These are phyloP conservation scores for Madurella mycetomatis DNA, from an alignment of 2,329 filamentous ascomycete genomes.

Conservation along the genomic window DNA sequence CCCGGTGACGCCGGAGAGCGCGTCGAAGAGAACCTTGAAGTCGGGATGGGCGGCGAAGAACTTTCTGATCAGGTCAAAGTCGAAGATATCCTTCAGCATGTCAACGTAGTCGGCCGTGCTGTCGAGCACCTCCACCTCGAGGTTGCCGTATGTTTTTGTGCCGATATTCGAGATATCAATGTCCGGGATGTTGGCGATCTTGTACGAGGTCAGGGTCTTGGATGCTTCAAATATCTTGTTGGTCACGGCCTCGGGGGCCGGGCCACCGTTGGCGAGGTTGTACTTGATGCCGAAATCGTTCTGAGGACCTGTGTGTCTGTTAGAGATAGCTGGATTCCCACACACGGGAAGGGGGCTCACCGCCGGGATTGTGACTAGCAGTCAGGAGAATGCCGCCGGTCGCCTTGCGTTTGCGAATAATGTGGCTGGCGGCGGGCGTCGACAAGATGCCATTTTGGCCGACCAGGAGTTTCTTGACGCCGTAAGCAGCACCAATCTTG, in stretches of 20 bases:
- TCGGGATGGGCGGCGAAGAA: conserved; percentile 84
- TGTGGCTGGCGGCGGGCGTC: conserved; percentile 90
- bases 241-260: conserved; percentile 91
- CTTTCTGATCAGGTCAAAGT: conserved; percentile 91
- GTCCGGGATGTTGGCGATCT: conserved; percentile 81
- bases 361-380: conserved; percentile 96
- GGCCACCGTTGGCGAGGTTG: conserved; percentile 93
- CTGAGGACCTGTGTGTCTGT: conserved; percentile 61
- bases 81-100: conserved; percentile 98
- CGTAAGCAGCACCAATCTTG: conserved; percentile 94
- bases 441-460: conserved; percentile 95
- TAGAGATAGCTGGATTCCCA: not conserved
- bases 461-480: conserved; percentile 97
- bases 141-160: conserved; percentile 72
- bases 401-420: conserved; percentile 91
- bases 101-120: conserved; percentile 86
- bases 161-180: conserved; percentile 81
- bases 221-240: conserved; percentile 96
- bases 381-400: conserved; percentile 96
- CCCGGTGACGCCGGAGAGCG: conserved; percentile 88
- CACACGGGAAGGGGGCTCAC: conserved; percentile 46
- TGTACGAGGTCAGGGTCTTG: conserved; percentile 87
- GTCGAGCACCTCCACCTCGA: conserved; percentile 95
- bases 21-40: conserved; percentile 97
- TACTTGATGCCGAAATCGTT: conserved; percentile 99